Conservation (phyloP, 1,284 basidiomycete species). For the Xerocomus cyaneibrunnescens region DNA sequence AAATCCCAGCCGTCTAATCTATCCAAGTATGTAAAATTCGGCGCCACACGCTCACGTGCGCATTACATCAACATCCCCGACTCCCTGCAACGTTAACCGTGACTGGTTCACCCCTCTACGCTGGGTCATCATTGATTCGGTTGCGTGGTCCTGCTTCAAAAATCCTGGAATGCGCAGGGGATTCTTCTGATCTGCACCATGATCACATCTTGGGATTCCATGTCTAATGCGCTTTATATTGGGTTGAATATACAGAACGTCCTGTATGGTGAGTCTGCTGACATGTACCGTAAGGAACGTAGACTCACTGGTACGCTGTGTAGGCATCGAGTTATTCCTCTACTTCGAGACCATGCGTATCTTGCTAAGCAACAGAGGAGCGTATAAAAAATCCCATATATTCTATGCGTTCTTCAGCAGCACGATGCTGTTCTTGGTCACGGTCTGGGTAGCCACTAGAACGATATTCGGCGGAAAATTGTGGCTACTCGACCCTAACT, state of each 20-base stretch:
- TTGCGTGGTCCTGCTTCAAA: too few relatives aligned
- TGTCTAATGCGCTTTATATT: background rate
- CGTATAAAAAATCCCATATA: background rate
- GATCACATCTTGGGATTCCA: background rate
- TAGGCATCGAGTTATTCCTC: background rate
- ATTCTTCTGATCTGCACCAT: too few relatives aligned
- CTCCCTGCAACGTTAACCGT: too few relatives aligned
- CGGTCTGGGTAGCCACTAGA: conserved; percentile 13
- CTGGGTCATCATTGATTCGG: too few relatives aligned
- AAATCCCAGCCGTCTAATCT: too few relatives aligned
- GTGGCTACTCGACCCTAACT: conserved; percentile 9
- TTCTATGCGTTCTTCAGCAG: conserved; percentile 2
- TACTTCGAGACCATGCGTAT: background rate
- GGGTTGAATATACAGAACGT: conserved; percentile 1
- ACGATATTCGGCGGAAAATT: conserved; percentile 8
- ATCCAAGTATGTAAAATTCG: too few relatives aligned
- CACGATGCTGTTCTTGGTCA: conserved; percentile 1
- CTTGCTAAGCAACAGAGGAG: background rate
- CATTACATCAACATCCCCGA: too few relatives aligned
- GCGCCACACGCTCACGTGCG: too few relatives aligned
- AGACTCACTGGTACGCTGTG: background rate
- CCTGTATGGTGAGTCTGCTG: background rate
- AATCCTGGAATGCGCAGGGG: too few relatives aligned
- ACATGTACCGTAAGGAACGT: too few relatives aligned
- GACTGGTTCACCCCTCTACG: too few relatives aligned